Evolutionary conservation across 768 basidiomycete species (phyloP).

Genomic region (Krasilnikovozyma curviuscula): DNA sequence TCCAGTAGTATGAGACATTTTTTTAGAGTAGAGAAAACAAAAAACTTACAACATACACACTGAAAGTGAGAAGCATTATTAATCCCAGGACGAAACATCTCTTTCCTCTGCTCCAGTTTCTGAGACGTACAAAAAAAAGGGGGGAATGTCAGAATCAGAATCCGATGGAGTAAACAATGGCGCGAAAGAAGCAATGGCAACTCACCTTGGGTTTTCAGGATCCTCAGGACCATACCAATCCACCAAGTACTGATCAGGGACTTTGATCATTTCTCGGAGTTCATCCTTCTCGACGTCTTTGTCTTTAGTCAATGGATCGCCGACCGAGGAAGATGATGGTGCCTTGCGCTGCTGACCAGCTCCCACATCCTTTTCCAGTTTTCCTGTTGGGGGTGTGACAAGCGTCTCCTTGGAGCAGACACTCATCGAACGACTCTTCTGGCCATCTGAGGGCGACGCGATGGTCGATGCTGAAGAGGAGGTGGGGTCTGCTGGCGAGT

Average conservation of each 20-base stretch:
- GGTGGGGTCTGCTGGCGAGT: no score
- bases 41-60: conserved; percentile 16
- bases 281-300: no score
- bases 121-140: not conserved
- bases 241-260: conserved; percentile 12
- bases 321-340: no score
- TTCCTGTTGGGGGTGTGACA: no score
- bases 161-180: not conserved
- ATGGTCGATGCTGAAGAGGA: no score
- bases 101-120: conserved; percentile 13
- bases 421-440: no score
- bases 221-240: conserved; percentile 18
- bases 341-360: no score
- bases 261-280: no score
- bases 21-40: conserved; percentile 1
- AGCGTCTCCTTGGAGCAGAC: no score
- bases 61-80: conserved; percentile 17
- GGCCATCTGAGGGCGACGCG: no score
- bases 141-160: not conserved
- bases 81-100: conserved; percentile 15
- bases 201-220: conserved; percentile 17
- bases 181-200: conserved; percentile 1
- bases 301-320: no score
- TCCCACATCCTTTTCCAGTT: no score
- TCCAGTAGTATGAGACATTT: not conserved